Evolutionary conservation across 768 basidiomycete species (phyloP).

Genomic region (Chiua virens): DNA sequence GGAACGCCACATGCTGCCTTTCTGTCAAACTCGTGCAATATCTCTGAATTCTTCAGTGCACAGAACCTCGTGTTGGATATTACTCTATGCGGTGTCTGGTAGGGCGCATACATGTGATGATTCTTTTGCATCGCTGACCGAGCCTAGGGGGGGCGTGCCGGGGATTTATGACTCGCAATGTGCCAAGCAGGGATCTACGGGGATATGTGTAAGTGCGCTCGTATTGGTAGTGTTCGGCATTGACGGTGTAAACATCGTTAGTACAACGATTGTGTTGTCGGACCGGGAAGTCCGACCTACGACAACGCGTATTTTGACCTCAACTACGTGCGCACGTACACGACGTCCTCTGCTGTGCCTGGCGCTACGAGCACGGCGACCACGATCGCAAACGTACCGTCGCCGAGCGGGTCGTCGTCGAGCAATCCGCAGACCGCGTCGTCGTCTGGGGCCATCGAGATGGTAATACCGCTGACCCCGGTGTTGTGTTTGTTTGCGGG

Average conservation of each 20-base stretch:
- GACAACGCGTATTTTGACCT: constrained; percentile 69
- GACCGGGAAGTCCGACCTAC: constrained; percentile 53
- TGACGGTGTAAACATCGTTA: constrained; percentile 20
- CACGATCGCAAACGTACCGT: not conserved
- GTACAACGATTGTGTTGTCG: constrained; percentile 57
- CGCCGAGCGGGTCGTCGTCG: not conserved
- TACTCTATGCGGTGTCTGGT: constrained; percentile 53
- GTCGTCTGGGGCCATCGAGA: not conserved
- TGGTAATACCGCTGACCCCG: not conserved
- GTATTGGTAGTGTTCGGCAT: not conserved
- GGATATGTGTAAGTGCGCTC: constrained; percentile 39
- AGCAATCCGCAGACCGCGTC: not conserved
- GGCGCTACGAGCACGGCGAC: constrained; percentile 4
- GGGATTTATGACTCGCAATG: constrained; percentile 45
- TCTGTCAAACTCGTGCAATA: constrained; percentile 43
- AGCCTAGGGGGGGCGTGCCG: constrained; percentile 49
- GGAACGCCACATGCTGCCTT: constrained; percentile 46
- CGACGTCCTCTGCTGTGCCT: constrained; percentile 22
- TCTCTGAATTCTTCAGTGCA: constrained; percentile 43
- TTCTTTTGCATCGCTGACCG: not conserved
- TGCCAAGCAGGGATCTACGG: constrained; percentile 35
- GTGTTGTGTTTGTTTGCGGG: not conserved
- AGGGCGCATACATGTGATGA: constrained; percentile 10
- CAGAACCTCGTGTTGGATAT: constrained; percentile 58
- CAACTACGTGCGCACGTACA: constrained; percentile 61